Conservation (phyloP, 2,329 filamentous ascomycete species). For the Xylariaceae sp. region DNA sequence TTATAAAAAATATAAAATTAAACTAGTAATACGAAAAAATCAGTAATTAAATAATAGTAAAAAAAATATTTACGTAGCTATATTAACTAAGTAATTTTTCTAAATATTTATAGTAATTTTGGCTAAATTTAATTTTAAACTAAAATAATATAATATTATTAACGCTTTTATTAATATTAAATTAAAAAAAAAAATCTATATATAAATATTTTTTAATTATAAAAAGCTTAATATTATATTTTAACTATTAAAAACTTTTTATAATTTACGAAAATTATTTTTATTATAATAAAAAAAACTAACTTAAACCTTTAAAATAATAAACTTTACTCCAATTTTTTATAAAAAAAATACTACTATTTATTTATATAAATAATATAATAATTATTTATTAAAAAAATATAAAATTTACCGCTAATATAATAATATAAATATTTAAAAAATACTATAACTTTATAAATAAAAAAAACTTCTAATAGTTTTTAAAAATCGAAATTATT, state of each 20-base stretch:
- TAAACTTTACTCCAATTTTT: not conserved
- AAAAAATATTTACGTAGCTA: not conserved
- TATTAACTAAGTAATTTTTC: not conserved
- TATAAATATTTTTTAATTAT: not conserved
- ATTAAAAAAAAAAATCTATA: not conserved
- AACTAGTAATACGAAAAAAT: not conserved
- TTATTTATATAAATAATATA: not conserved
- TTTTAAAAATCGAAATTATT: not conserved
- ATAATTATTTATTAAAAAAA: not conserved
- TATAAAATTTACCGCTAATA: not conserved
- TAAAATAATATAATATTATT: not conserved
- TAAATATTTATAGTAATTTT: not conserved
- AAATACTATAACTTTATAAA: not conserved
- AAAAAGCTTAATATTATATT: too few species aligned
- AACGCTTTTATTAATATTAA: not conserved
- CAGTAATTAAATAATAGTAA: not conserved
- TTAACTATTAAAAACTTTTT: not conserved
- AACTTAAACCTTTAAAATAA: not conserved
- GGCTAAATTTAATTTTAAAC: not conserved
- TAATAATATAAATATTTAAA: not conserved
- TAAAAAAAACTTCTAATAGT: not conserved
- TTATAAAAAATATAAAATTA: not conserved
- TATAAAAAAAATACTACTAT: not conserved
- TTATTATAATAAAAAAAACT: not conserved
- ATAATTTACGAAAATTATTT: not conserved